A percentile compares a stretch with the other conserved stretches of the same genome.
phyloP scores from a whole-genome alignment of 208 protist genomes.

The Trypanosoma vivax region DNA sequence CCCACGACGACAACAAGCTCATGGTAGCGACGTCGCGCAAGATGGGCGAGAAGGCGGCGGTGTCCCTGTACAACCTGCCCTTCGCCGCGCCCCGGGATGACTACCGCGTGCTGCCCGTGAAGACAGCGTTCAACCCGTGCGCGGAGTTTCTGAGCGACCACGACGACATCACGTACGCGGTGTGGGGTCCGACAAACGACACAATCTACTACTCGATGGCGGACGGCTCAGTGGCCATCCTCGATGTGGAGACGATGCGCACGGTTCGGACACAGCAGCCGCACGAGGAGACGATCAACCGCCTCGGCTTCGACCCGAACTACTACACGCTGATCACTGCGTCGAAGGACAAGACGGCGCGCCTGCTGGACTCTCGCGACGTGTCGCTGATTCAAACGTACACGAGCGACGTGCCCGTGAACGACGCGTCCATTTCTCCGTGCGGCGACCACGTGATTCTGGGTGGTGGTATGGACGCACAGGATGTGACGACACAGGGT shows the following conservation, averaged over 20 bases:
- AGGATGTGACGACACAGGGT: conserved; percentile 91
- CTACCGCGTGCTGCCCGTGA: conserved; percentile 52
- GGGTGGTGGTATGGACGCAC: conserved; percentile 96
- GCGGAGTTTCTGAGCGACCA: conserved; percentile 39
- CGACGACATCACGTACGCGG: conserved; percentile 77
- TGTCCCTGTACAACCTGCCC: conserved; percentile 89
- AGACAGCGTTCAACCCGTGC: conserved; percentile 58
- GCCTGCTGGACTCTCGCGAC: conserved; percentile 93
- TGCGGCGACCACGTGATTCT: conserved; percentile 88
- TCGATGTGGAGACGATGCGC: conserved; percentile 88
- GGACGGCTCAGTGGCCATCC: conserved; percentile 89
- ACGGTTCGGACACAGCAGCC: conserved; percentile 60
- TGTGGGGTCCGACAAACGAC: conserved; percentile 96
- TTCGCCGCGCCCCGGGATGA: conserved; percentile 43
- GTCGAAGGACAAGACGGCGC: conserved; percentile 92
- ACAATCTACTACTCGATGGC: conserved; percentile 91
- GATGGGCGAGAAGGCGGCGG: conserved; percentile 63
- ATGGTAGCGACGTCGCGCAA: conserved; percentile 89
- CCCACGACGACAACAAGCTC: conserved; percentile 87
- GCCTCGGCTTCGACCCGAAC: conserved; percentile 89
- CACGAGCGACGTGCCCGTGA: conserved; percentile 94
- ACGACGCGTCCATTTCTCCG: conserved; percentile 95
- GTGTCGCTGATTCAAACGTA: conserved; percentile 93
- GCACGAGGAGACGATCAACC: conserved; percentile 57
- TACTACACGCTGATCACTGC: conserved; percentile 90